phyloP scores from a whole-genome alignment of 2,329 filamentous ascomycete genomes.

The Fusarium floridanum region DNA sequence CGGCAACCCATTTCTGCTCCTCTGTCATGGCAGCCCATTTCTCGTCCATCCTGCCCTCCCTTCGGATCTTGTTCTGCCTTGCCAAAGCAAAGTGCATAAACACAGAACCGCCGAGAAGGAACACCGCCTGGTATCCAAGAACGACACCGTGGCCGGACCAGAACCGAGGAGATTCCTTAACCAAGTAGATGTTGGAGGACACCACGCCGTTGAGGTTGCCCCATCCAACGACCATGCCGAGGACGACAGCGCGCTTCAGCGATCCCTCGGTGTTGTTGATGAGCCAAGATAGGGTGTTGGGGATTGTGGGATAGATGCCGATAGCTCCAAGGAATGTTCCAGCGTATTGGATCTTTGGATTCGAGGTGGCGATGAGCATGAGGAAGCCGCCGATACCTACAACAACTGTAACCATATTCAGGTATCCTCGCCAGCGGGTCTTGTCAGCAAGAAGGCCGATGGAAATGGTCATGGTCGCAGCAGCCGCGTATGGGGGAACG shows the following conservation, averaged over 20 bases:
- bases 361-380: constrained; percentile 71
- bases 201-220: constrained; percentile 80
- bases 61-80: constrained; percentile 71
- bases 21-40: constrained; percentile 67
- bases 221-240: constrained; percentile 83
- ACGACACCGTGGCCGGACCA: constrained; percentile 71
- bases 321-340: constrained; percentile 76
- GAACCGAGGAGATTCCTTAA: constrained; percentile 47
- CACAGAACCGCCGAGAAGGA: constrained; percentile 73
- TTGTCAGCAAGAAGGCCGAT: constrained; percentile 76
- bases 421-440: constrained; percentile 72
- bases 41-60: constrained; percentile 66
- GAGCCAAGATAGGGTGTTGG: constrained; percentile 79
- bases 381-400: constrained; percentile 75
- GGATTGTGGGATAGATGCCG: constrained; percentile 75
- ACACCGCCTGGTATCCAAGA: constrained; percentile 73
- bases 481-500: constrained; percentile 71
- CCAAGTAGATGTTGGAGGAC: constrained; percentile 72
- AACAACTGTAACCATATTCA: constrained; percentile 73
- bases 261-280: constrained; percentile 75
- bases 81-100: constrained; percentile 70
- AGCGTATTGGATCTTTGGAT: constrained; percentile 72
- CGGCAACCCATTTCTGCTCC: constrained; percentile 67
- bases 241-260: constrained; percentile 76
- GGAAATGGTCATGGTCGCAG: constrained; percentile 71